phyloP scores from a whole-genome alignment of 495 filamentous ascomycete species.

The Penicillium angulare region DNA sequence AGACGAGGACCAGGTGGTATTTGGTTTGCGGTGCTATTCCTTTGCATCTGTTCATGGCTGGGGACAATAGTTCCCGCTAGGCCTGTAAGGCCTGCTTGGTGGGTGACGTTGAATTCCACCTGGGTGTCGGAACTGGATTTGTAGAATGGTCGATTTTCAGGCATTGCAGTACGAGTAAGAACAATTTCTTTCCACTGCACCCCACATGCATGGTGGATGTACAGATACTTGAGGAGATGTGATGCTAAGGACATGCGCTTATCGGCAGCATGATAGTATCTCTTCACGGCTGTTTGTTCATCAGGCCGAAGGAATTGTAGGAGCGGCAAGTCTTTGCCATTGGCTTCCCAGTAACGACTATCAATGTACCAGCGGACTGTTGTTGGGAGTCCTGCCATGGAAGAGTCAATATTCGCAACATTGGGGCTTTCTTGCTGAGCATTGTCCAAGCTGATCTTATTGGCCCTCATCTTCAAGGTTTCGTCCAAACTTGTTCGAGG shows the following conservation, averaged over 20 bases:
- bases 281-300: constrained; percentile 36
- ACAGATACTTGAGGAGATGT: constrained; percentile 74
- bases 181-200: constrained; percentile 64
- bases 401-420: neutral
- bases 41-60: constrained; percentile 9
- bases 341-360: constrained; percentile 33
- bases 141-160: constrained; percentile 63
- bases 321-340: constrained; percentile 34
- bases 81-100: constrained; percentile 78
- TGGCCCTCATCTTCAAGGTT: neutral
- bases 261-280: constrained; percentile 40
- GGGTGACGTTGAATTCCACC: constrained; percentile 84
- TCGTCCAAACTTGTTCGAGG: neutral
- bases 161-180: constrained; percentile 59
- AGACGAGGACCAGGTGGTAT: constrained; percentile 32
- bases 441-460: constrained; percentile 13
- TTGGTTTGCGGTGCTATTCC: constrained; percentile 1
- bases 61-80: constrained; percentile 48
- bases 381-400: constrained; percentile 12
- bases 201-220: constrained; percentile 59
- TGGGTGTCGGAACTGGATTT: constrained; percentile 32
- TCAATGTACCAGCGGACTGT: constrained; percentile 46
- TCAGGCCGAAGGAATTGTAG: constrained; percentile 31
- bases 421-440: neutral
- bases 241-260: constrained; percentile 62